These are phyloP conservation scores for Ogataea neopini DNA, from an alignment of 805 yeast species.

Conservation along the genomic window DNA sequence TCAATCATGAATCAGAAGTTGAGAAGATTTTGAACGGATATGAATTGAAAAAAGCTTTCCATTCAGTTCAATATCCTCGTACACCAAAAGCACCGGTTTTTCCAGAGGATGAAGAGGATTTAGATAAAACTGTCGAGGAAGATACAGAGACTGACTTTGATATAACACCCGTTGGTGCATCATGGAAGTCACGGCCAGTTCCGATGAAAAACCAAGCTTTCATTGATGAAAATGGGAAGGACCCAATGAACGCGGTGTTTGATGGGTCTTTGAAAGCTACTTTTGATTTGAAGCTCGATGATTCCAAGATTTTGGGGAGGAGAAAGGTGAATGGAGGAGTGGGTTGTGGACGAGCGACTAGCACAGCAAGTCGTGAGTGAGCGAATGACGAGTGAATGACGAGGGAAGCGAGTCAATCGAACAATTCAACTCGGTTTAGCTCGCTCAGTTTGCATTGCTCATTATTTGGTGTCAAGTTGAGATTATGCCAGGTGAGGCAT, in stretches of 20 bases:
- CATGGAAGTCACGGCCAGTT: slow-evolving; percentile 12
- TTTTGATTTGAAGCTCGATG: slow-evolving; percentile 63
- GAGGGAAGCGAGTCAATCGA: no score
- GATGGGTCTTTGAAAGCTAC: slow-evolving; percentile 17
- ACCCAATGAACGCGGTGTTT: slow-evolving; percentile 4
- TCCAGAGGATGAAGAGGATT: slow-evolving; percentile 14
- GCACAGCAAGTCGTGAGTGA: no score
- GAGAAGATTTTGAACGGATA: slow-evolving; percentile 7
- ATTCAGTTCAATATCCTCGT: slow-evolving; percentile 17
- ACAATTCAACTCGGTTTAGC: no score
- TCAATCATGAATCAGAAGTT: slow-evolving; percentile 11
- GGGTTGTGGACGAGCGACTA: no score
- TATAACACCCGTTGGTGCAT: slow-evolving; percentile 12
- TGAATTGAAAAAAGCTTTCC: not conserved
- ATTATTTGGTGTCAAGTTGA: no score
- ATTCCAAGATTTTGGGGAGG: slow-evolving; percentile 62
- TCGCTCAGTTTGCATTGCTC: no score
- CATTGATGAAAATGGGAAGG: not conserved
- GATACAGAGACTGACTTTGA: slow-evolving; percentile 20
- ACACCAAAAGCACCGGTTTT: slow-evolving; percentile 19
- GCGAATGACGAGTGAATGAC: no score
- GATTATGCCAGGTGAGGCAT: no score
- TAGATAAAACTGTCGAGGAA: not conserved
- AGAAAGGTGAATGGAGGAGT: slow-evolving; percentile 38
- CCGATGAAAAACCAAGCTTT: slow-evolving; percentile 16